Evolutionary conservation across 345 rosid species (phyloP).

Genomic region (Citrus australasica): DNA sequence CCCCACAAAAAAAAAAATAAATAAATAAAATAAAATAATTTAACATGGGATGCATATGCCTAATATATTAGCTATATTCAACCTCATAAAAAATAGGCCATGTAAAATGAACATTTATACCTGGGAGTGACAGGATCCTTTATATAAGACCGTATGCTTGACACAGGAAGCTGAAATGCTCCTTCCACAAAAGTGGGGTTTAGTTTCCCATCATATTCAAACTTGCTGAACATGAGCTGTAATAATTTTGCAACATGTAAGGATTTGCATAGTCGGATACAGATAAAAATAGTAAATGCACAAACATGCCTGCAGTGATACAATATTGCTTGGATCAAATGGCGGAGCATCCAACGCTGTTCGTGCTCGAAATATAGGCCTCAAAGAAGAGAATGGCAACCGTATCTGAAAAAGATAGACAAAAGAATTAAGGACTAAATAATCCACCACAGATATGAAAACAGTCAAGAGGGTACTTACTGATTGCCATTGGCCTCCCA

Average conservation of each 20-base stretch:
- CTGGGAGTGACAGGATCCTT: conserved; percentile 86
- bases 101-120: conserved; percentile 23
- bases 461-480: conserved; percentile 35
- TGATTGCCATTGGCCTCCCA: conserved; percentile 81
- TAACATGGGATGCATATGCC: neutral
- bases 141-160: conserved; percentile 55
- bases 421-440: neutral
- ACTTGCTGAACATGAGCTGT: conserved; percentile 98
- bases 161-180: conserved; percentile 75
- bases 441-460: neutral
- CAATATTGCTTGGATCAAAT: conserved; percentile 59
- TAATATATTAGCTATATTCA: neutral
- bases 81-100: neutral
- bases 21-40: neutral
- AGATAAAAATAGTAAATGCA: neutral
- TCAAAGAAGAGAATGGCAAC: conserved; percentile 75
- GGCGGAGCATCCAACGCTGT: conserved; percentile 76
- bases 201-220: conserved; percentile 90
- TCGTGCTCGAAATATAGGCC: conserved; percentile 82
- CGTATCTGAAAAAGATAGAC: conserved; percentile 40
- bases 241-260: conserved; percentile 5
- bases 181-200: conserved; percentile 90
- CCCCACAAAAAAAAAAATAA: neutral
- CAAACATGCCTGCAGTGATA: conserved; percentile 71
- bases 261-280: neutral